These are phyloP conservation scores for Capsella bursapastoris DNA, from an alignment of 345 rosid species.

Conservation along the genomic window DNA sequence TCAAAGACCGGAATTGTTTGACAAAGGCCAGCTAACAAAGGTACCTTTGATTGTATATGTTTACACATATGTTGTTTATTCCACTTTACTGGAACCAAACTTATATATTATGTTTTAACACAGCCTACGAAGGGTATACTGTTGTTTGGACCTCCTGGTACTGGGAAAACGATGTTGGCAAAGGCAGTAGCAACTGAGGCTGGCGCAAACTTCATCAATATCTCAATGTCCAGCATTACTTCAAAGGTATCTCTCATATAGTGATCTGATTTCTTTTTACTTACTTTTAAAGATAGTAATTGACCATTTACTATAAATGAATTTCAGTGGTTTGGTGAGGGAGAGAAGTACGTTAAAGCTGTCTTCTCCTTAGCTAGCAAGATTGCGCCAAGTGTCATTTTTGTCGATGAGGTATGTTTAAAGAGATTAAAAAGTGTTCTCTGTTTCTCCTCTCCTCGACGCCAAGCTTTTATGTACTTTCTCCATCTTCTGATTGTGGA, in stretches of 20 bases:
- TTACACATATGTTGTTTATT: conserved; percentile 19
- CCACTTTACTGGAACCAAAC: neutral
- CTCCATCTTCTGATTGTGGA: neutral
- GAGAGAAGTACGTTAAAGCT: conserved; percentile 98
- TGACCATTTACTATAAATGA: conserved; percentile 22
- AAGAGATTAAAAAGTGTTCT: neutral
- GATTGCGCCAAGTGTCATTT: conserved; percentile 96
- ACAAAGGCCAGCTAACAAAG: conserved; percentile 98
- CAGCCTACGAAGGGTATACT: conserved; percentile 99
- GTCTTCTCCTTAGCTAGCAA: conserved; percentile 98
- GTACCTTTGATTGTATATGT: conserved; percentile 43
- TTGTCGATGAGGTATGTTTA: conserved; percentile 90
- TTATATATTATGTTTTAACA: conserved; percentile 13
- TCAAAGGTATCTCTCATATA: conserved; percentile 69
- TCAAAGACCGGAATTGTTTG: conserved; percentile 95
- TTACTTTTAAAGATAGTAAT: neutral
- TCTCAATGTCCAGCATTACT: conserved; percentile 99
- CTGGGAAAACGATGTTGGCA: conserved; percentile 99
- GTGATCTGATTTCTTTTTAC: neutral
- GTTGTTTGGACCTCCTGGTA: conserved; percentile 99
- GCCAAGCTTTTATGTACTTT: neutral
- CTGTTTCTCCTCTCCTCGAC: conserved; percentile 11
- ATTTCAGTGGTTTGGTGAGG: conserved; percentile 99
- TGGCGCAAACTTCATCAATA: conserved; percentile 97
- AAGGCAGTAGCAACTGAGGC: conserved; percentile 99